A percentile compares a stretch with the other conserved stretches of the same genome.
Conservation (phyloP, 2,329 filamentous ascomycete genomes). For the Aspergillus intermedius region DNA sequence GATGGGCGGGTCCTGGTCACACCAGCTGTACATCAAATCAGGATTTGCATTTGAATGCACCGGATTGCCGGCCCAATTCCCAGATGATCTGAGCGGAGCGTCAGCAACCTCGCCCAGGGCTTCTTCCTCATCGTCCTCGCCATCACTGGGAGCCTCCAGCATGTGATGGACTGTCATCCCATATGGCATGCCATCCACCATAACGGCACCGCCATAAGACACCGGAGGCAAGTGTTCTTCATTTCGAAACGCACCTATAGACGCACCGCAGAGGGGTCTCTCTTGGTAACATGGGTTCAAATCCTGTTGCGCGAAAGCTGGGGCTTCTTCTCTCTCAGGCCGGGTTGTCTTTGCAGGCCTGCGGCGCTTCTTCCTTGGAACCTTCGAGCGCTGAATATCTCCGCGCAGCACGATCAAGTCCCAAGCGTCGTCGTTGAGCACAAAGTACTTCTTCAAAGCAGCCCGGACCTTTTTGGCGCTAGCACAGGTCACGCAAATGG, state of each 20-base stretch:
- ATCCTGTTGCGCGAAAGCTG: slow-evolving; percentile 23
- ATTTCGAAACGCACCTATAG: slow-evolving; percentile 83
- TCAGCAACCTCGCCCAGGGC: slow-evolving; percentile 13
- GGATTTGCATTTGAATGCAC: slow-evolving; percentile 17
- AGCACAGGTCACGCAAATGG: slow-evolving; percentile 58
- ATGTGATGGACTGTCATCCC: slow-evolving; percentile 98
- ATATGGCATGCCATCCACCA: slow-evolving; percentile 76
- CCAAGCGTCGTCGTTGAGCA: slow-evolving; percentile 50
- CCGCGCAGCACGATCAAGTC: slow-evolving; percentile 57
- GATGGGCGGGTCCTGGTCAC: slow-evolving; percentile 33
- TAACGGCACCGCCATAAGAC: slow-evolving; percentile 79
- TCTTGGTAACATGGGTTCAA: slow-evolving; percentile 71
- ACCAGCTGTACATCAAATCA: slow-evolving; percentile 33
- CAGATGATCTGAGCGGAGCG: slow-evolving; percentile 40
- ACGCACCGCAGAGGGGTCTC: slow-evolving; percentile 75
- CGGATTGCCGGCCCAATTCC: slow-evolving; percentile 27
- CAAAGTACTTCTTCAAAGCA: slow-evolving; percentile 52
- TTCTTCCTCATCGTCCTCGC: slow-evolving; percentile 39
- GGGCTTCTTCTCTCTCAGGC: slow-evolving; percentile 18
- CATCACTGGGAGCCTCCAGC: slow-evolving; percentile 62
- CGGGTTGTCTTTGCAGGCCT: slow-evolving; percentile 29
- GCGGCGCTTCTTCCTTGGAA: slow-evolving; percentile 37
- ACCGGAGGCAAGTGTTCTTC: slow-evolving; percentile 83
- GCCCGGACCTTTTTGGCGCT: slow-evolving; percentile 53
- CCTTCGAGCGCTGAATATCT: slow-evolving; percentile 51